Evolutionary conservation across 2,329 filamentous ascomycete species (phyloP).

Genomic region (Calycina herbarum): DNA sequence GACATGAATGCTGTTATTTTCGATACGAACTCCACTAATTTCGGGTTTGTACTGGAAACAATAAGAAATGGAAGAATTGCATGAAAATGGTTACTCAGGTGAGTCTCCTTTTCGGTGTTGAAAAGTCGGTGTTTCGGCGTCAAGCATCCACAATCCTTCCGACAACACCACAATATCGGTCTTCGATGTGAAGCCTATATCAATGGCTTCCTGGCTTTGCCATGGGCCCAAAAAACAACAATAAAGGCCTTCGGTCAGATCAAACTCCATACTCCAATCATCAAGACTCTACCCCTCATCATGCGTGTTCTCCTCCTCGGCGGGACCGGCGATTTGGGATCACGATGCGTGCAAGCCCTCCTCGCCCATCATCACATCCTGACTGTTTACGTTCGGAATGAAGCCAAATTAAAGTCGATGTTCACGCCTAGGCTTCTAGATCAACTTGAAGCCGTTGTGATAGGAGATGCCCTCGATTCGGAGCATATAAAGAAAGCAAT

Average conservation of each 20-base stretch:
- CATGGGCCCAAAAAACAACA: too few relatives aligned
- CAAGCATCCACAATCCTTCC: too few relatives aligned
- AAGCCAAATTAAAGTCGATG: conserved; percentile 40
- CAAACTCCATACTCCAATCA: neutral
- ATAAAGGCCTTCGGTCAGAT: neutral
- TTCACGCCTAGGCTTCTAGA: conserved; percentile 38
- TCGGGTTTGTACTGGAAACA: too few relatives aligned
- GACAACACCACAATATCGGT: neutral
- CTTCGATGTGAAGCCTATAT: neutral
- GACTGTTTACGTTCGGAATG: conserved; percentile 43
- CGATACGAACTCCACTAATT: too few relatives aligned
- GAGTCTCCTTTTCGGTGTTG: too few relatives aligned
- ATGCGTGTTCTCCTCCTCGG: conserved; percentile 46
- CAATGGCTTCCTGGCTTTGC: neutral
- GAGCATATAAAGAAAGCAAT: conserved; percentile 40
- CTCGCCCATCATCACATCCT: conserved; percentile 40
- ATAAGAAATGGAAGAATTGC: too few relatives aligned
- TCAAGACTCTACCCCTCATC: neutral
- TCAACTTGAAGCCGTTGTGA: conserved; percentile 37
- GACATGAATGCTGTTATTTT: too few relatives aligned
- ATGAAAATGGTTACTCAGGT: too few relatives aligned
- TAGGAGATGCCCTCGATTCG: conserved; percentile 42
- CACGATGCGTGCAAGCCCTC: conserved; percentile 40
- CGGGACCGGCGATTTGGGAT: conserved; percentile 43
- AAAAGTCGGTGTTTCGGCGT: too few relatives aligned